Evolutionary conservation across 345 rosid genomes (phyloP).

Genomic region (Adansonia digitata): DNA sequence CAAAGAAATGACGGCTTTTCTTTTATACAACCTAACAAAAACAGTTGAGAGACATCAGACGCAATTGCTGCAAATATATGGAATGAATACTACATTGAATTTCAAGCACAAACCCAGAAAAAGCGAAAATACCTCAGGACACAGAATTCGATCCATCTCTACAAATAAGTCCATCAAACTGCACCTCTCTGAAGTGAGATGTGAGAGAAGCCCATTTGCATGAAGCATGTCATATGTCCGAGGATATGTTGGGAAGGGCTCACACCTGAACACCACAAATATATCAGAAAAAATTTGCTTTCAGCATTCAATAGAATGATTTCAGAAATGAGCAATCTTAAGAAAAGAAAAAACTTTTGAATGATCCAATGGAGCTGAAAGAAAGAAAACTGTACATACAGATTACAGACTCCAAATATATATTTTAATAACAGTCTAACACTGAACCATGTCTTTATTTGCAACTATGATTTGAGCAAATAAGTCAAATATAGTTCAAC

Average conservation of each 20-base stretch:
- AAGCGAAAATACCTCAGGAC: slow-evolving; percentile 73
- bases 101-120: slow-evolving; percentile 1
- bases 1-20: not conserved
- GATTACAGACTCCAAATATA: not conserved
- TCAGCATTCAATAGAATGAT: not conserved
- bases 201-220: slow-evolving; percentile 83
- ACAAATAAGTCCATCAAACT: slow-evolving; percentile 67
- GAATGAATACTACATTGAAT: not conserved
- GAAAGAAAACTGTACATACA: not conserved
- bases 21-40: not conserved
- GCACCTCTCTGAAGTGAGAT: slow-evolving; percentile 55
- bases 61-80: not conserved
- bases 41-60: not conserved
- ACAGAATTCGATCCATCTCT: slow-evolving; percentile 93
- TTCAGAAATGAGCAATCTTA: not conserved
- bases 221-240: slow-evolving; percentile 96
- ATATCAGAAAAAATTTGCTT: not conserved
- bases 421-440: not conserved
- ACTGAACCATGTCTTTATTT: not conserved
- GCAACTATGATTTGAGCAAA: not conserved
- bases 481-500: not conserved
- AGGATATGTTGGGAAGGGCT: slow-evolving; percentile 96
- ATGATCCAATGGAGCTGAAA: not conserved
- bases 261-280: slow-evolving; percentile 60
- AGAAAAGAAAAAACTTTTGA: not conserved